Conservation (phyloP, 208 protist genomes). For the Porcisia deanei region DNA sequence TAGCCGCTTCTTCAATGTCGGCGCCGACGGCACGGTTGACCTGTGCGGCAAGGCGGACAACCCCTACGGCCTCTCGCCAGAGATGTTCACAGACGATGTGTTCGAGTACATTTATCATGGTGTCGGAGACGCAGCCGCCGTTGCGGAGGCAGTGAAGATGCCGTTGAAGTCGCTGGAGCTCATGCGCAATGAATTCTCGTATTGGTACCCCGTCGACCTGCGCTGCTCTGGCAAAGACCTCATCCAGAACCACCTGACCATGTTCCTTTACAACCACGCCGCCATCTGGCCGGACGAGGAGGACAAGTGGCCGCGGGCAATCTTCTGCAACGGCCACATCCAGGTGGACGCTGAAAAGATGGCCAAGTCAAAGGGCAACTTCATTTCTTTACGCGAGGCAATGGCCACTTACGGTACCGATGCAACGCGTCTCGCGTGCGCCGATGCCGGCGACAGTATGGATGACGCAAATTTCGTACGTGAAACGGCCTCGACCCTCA, state of each 20-base stretch:
- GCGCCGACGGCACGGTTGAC: slow-evolving; percentile 46
- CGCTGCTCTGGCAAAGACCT: slow-evolving; percentile 99
- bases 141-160: slow-evolving; percentile 56
- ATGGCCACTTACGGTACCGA: slow-evolving; percentile 90
- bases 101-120: slow-evolving; percentile 97
- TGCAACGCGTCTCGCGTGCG: slow-evolving; percentile 96
- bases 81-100: slow-evolving; percentile 93
- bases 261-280: slow-evolving; percentile 99
- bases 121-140: slow-evolving; percentile 51
- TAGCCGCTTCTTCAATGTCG: slow-evolving; percentile 96
- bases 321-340: slow-evolving; percentile 99
- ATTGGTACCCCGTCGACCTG: slow-evolving; percentile 99
- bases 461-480: slow-evolving; percentile 99
- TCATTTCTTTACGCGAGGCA: slow-evolving; percentile 95
- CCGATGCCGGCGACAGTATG: slow-evolving; percentile 98
- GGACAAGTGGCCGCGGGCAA: slow-evolving; percentile 85
- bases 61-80: slow-evolving; percentile 86
- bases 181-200: slow-evolving; percentile 97
- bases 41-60: slow-evolving; percentile 59
- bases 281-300: slow-evolving; percentile 95
- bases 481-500: slow-evolving; percentile 93
- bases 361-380: slow-evolving; percentile 99
- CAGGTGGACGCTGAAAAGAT: slow-evolving; percentile 99
- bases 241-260: slow-evolving; percentile 99
- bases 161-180: slow-evolving; percentile 70